Conservation (phyloP, 768 basidiomycete species). For the Clitopilus hobsonii region DNA sequence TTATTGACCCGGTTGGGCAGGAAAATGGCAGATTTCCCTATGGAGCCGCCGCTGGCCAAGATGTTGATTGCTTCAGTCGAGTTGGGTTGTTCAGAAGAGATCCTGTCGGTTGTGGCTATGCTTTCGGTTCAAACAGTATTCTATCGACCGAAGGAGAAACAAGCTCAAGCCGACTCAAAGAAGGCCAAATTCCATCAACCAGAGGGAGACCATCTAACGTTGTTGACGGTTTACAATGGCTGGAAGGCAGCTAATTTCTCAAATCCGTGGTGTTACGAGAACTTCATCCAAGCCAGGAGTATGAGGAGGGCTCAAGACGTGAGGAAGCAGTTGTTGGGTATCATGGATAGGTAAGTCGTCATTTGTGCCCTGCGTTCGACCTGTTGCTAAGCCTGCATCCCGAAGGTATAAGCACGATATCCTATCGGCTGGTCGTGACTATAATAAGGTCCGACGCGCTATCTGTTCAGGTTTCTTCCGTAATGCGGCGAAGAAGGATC, state of each 20-base stretch:
- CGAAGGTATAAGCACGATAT: constrained; percentile 99
- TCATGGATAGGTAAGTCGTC: constrained; percentile 87
- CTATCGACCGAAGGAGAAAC: constrained; percentile 99
- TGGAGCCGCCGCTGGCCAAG: constrained; percentile 94
- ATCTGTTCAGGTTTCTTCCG: constrained; percentile 98
- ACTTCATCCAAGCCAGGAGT: constrained; percentile 96
- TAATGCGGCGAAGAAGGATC: constrained; percentile 97
- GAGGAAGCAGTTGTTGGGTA: constrained; percentile 93
- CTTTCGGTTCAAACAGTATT: constrained; percentile 94
- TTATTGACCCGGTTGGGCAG: constrained; percentile 89
- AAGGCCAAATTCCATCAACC: constrained; percentile 99
- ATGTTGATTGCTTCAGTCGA: constrained; percentile 99
- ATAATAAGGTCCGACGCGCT: constrained; percentile 87
- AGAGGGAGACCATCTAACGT: constrained; percentile 92
- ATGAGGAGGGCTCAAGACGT: constrained; percentile 98
- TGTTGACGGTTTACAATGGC: constrained; percentile 94
- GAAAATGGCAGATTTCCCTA: constrained; percentile 99
- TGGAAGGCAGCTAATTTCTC: constrained; percentile 97
- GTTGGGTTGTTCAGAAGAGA: constrained; percentile 96
- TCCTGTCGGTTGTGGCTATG: constrained; percentile 96
- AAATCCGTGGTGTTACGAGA: constrained; percentile 99
- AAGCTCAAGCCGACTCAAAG: constrained; percentile 98
- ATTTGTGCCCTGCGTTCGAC: neutral
- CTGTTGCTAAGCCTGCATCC: neutral
- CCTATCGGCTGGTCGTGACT: constrained; percentile 87